These are phyloP conservation scores for Pseudognaphalium luteoalbum DNA, from an alignment of 129 eudicot genomes.

Conservation along the genomic window DNA sequence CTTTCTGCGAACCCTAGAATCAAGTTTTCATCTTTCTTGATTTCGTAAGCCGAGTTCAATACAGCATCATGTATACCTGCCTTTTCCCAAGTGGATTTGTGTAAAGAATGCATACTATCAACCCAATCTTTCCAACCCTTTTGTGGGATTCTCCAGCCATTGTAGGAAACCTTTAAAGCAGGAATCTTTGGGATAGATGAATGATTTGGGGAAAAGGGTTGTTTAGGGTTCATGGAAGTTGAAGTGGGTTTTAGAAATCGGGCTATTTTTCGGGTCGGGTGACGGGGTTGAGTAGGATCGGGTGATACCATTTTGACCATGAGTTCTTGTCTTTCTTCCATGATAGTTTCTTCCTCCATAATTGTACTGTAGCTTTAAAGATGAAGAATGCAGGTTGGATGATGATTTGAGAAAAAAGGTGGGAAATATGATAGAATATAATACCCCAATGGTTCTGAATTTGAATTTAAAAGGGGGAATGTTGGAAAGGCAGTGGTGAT, in stretches of 20 bases:
- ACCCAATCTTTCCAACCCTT: slow-evolving; percentile 42
- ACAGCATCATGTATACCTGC: slow-evolving; percentile 45
- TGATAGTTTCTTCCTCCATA: background rate
- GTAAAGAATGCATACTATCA: slow-evolving; percentile 29
- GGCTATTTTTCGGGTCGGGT: background rate
- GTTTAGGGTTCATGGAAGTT: background rate
- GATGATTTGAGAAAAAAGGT: background rate
- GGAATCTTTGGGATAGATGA: background rate
- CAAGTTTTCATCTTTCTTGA: slow-evolving; percentile 16
- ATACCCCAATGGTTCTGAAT: no score
- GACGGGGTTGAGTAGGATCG: background rate
- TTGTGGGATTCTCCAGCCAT: slow-evolving; percentile 30
- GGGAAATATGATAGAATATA: background rate
- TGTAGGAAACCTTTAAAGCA: slow-evolving; percentile 17
- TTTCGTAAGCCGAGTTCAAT: slow-evolving; percentile 18
- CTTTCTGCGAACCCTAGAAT: slow-evolving; percentile 38
- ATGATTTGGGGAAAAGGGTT: slow-evolving; percentile 4
- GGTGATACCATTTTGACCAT: slow-evolving; percentile 18
- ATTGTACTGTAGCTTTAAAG: background rate
- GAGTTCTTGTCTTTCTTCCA: background rate
- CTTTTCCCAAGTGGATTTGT: slow-evolving; percentile 36
- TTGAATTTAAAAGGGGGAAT: no score
- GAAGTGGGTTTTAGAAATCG: slow-evolving; percentile 21
- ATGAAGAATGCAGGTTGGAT: background rate
- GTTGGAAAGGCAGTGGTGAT: no score